These are phyloP conservation scores for Bondarzewia mesenterica DNA, from an alignment of 1,284 basidiomycete genomes.

Conservation along the genomic window DNA sequence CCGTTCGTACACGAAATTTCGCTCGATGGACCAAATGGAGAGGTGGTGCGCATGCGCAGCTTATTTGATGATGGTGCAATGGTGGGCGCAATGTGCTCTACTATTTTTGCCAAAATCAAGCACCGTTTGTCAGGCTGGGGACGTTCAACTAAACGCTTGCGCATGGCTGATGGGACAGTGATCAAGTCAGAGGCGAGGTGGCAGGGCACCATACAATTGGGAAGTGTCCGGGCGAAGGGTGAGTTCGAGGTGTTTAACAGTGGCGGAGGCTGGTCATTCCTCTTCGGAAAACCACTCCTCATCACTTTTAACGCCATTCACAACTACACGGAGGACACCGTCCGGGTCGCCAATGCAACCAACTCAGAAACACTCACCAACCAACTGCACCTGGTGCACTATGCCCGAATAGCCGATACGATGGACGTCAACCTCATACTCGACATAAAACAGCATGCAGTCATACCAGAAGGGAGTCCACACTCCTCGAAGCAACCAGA, in stretches of 20 bases:
- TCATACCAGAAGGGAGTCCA: too few relatives aligned
- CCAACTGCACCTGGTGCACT: too few relatives aligned
- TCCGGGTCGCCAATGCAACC: background rate
- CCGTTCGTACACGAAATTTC: background rate
- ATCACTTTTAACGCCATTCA: background rate
- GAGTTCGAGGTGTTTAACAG: background rate
- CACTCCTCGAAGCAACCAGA: too few relatives aligned
- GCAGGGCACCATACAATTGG: background rate
- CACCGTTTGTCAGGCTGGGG: background rate
- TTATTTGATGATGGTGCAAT: background rate
- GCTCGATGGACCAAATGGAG: background rate
- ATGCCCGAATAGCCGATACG: too few relatives aligned
- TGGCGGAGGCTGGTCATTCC: background rate
- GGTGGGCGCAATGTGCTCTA: background rate
- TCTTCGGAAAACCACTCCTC: background rate
- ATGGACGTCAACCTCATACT: too few relatives aligned
- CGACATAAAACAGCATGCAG: too few relatives aligned
- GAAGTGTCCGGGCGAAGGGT: background rate
- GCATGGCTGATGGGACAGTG: background rate
- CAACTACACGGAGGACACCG: background rate
- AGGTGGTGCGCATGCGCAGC: too few relatives aligned
- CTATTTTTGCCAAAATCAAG: background rate
- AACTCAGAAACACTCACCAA: too few relatives aligned
- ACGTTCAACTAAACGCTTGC: background rate
- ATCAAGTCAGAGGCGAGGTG: background rate